Evolutionary conservation across 805 yeast genomes (phyloP).

Genomic region (Starmera amethionina): DNA sequence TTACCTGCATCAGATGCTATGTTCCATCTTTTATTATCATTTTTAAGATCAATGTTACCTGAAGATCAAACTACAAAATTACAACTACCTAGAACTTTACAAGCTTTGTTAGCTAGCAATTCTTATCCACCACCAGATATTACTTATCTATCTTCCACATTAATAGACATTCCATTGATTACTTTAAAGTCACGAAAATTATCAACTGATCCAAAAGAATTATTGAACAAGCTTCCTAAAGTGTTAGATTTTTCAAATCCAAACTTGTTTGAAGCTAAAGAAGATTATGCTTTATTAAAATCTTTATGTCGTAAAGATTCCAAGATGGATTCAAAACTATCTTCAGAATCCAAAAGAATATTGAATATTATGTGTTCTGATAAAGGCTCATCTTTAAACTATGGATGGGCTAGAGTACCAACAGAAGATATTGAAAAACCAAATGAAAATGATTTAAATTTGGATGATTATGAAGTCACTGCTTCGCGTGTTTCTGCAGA

Average conservation of each 20-base stretch:
- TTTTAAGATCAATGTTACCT: conserved; percentile 69
- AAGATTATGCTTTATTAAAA: conserved; percentile 67
- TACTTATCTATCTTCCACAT: conserved; percentile 25
- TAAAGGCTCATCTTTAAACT: conserved; percentile 22
- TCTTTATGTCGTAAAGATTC: conserved; percentile 52
- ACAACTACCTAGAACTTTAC: conserved; percentile 57
- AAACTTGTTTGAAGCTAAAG: conserved; percentile 60
- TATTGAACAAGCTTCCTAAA: conserved; percentile 47
- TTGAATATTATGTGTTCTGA: conserved; percentile 29
- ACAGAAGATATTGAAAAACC: conserved; percentile 10
- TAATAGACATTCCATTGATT: conserved; percentile 52
- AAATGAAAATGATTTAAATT: conserved; percentile 17
- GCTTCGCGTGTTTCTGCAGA: conserved; percentile 63
- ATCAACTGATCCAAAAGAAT: conserved; percentile 43
- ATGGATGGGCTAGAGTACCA: conserved; percentile 24
- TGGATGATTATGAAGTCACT: conserved; percentile 18
- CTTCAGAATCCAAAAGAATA: conserved; percentile 62
- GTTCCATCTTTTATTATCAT: conserved; percentile 70
- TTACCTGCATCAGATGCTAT: conserved; percentile 76
- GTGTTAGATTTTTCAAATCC: conserved; percentile 62
- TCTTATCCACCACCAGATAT: conserved; percentile 65
- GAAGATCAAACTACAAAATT: conserved; percentile 44
- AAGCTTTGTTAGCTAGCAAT: conserved; percentile 50
- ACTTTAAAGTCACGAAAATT: conserved; percentile 32
- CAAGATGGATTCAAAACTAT: conserved; percentile 52